These are phyloP conservation scores for Davidsoniella neocaledoniae DNA, from an alignment of 2,329 filamentous ascomycete genomes.

Conservation along the genomic window DNA sequence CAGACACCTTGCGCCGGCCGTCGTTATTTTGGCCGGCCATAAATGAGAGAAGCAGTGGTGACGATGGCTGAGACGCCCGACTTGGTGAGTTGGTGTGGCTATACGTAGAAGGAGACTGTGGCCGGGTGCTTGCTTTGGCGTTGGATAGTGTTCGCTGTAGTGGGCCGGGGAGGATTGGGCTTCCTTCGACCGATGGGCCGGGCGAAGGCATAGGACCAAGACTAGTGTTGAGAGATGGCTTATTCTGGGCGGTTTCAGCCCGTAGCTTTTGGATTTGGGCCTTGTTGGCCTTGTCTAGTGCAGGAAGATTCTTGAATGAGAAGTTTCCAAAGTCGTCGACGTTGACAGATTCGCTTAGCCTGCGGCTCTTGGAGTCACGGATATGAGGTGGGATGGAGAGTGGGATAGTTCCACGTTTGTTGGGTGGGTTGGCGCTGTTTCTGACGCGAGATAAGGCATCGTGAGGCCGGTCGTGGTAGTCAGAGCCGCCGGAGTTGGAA, in stretches of 20 bases:
- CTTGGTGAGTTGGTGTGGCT: slow-evolving; percentile 53
- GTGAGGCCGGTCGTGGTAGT: slow-evolving; percentile 79
- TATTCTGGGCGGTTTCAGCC: slow-evolving; percentile 67
- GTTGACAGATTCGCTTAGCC: slow-evolving; percentile 76
- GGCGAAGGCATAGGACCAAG: slow-evolving; percentile 29
- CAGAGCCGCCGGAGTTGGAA: slow-evolving; percentile 39
- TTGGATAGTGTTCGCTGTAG: slow-evolving; percentile 71
- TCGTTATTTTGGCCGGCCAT: slow-evolving; percentile 71
- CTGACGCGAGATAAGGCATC: slow-evolving; percentile 84
- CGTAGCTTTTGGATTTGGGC: slow-evolving; percentile 94
- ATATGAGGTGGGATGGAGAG: slow-evolving; percentile 94
- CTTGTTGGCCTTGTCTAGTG: slow-evolving; percentile 95
- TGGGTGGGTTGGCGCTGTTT: slow-evolving; percentile 35
- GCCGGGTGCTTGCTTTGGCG: slow-evolving; percentile 60
- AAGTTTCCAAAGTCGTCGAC: slow-evolving; percentile 93
- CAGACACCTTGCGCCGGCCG: slow-evolving; percentile 73
- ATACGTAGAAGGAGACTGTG: slow-evolving; percentile 69
- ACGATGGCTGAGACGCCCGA: slow-evolving; percentile 45
- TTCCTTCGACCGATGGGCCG: slow-evolving; percentile 64
- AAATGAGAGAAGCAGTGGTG: slow-evolving; percentile 90
- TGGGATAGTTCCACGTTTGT: slow-evolving; percentile 86
- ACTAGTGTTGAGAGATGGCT: slow-evolving; percentile 31
- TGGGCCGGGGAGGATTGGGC: slow-evolving; percentile 62
- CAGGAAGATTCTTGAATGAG: slow-evolving; percentile 90
- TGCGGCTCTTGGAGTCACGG: slow-evolving; percentile 69